Percentiles rank a stretch among this genome's conserved stretches.
Evolutionary conservation across 1,284 basidiomycete species (phyloP).

Genomic region (Cutaneotrichosporon daszewskae): DNA sequence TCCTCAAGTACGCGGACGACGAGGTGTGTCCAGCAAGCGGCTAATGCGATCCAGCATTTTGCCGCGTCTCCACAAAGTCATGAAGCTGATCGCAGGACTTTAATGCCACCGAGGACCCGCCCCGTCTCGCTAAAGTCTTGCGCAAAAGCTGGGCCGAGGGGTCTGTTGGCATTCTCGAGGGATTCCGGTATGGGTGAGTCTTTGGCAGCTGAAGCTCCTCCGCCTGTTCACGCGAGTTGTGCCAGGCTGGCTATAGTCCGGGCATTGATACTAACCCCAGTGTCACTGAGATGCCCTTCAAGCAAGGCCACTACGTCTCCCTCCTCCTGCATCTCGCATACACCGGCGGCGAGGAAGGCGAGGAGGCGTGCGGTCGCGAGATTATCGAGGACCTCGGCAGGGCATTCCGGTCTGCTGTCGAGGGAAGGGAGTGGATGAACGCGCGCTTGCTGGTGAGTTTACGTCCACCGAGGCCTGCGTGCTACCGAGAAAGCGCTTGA

Average conservation of each 20-base stretch:
- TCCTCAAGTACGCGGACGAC: constrained; percentile 68
- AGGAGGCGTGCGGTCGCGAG: constrained; percentile 58
- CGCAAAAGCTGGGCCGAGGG: constrained; percentile 59
- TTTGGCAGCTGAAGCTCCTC: constrained; percentile 30
- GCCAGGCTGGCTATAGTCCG: no score
- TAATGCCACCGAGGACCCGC: constrained; percentile 57
- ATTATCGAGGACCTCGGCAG: constrained; percentile 84
- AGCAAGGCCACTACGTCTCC: constrained; percentile 79
- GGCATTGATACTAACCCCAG: constrained; percentile 45
- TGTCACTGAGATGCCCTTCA: constrained; percentile 83
- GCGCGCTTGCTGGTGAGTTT: constrained; percentile 71
- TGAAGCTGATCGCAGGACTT: constrained; percentile 29
- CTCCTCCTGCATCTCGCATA: constrained; percentile 65
- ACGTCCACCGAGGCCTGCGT: no score
- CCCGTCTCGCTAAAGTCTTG: constrained; percentile 63
- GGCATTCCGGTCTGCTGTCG: constrained; percentile 75
- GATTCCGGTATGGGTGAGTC: constrained; percentile 64
- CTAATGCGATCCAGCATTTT: no score
- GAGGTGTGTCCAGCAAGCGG: constrained; percentile 58
- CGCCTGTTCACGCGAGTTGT: no score
- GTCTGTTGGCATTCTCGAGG: constrained; percentile 57
- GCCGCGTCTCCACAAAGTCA: no score
- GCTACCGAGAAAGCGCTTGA: no score
- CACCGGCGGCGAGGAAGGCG: constrained; percentile 41
- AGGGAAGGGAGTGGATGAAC: constrained; percentile 81